Conservation (phyloP, 768 basidiomycete species). For the Paxillus ammoniavirescens region DNA sequence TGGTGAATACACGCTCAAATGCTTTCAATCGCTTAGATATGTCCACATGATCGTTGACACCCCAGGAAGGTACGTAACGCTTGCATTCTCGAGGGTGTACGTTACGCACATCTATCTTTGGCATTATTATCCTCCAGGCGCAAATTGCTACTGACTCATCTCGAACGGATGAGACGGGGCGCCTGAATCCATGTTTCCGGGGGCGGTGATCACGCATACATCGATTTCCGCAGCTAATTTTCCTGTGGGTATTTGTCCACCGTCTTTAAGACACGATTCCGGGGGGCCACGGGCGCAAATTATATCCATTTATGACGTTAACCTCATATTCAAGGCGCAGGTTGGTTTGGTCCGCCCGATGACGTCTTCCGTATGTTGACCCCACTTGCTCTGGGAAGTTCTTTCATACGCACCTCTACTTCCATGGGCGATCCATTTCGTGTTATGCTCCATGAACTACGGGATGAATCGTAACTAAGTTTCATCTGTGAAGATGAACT, state of each 20-base stretch:
- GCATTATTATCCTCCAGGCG: neutral
- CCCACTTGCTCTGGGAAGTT: neutral
- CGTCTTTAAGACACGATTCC: conserved; percentile 9
- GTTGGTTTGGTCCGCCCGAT: conserved; percentile 20
- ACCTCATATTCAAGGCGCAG: neutral
- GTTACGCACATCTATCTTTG: conserved; percentile 4
- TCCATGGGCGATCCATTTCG: neutral
- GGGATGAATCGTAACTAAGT: neutral
- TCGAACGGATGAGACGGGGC: neutral
- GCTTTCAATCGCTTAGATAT: neutral
- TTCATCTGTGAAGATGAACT: neutral
- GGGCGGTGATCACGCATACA: neutral
- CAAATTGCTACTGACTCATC: neutral
- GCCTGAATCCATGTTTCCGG: neutral
- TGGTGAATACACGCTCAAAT: neutral
- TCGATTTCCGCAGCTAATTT: conserved; percentile 9
- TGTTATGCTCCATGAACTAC: neutral
- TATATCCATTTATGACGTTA: conserved; percentile 9
- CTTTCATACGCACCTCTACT: conserved; percentile 1
- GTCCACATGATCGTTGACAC: neutral
- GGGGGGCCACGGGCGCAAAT: conserved; percentile 15
- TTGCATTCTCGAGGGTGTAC: neutral
- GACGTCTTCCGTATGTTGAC: conserved; percentile 12
- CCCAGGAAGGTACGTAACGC: neutral
- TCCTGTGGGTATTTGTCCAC: neutral